Conservation (phyloP, 805 yeast species). For the Candida maesae region DNA sequence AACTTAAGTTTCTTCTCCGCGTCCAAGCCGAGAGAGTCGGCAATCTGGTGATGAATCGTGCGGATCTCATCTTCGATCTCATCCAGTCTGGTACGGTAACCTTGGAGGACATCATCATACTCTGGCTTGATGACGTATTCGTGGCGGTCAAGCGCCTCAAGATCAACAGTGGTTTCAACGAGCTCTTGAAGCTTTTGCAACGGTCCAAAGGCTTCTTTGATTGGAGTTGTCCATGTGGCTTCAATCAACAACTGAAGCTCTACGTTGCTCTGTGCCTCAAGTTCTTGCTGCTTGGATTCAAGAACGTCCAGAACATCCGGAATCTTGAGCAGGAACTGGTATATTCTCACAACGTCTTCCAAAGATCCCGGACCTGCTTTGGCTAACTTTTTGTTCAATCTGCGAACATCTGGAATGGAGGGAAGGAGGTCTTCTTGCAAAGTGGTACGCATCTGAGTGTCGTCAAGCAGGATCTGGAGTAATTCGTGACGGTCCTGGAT, state of each 20-base stretch:
- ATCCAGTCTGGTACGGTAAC: slow-evolving; percentile 56
- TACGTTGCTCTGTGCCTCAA: slow-evolving; percentile 18
- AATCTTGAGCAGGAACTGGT: slow-evolving; percentile 68
- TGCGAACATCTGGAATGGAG: slow-evolving; percentile 78
- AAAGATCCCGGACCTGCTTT: slow-evolving; percentile 50
- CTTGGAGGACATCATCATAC: slow-evolving; percentile 73
- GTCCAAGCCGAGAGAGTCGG: slow-evolving; percentile 75
- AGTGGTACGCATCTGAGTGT: slow-evolving; percentile 59
- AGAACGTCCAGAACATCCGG: slow-evolving; percentile 65
- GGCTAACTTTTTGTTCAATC: slow-evolving; percentile 65
- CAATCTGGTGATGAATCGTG: slow-evolving; percentile 57
- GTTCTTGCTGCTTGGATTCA: slow-evolving; percentile 37
- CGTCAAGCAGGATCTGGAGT: slow-evolving; percentile 71
- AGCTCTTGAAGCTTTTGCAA: slow-evolving; percentile 72
- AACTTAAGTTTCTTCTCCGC: slow-evolving; percentile 84
- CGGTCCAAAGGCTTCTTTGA: slow-evolving; percentile 45
- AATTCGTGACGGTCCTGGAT: slow-evolving; percentile 68
- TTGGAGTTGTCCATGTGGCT: slow-evolving; percentile 54
- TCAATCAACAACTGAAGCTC: slow-evolving; percentile 37
- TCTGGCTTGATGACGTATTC: slow-evolving; percentile 87
- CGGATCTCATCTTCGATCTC: slow-evolving; percentile 51
- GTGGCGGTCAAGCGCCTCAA: slow-evolving; percentile 74
- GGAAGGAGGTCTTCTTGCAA: slow-evolving; percentile 64
- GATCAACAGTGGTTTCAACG: slow-evolving; percentile 89
- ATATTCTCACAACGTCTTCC: slow-evolving; percentile 87